phyloP scores from a whole-genome alignment of 345 rosid species.

The Anacardium occidentale region DNA sequence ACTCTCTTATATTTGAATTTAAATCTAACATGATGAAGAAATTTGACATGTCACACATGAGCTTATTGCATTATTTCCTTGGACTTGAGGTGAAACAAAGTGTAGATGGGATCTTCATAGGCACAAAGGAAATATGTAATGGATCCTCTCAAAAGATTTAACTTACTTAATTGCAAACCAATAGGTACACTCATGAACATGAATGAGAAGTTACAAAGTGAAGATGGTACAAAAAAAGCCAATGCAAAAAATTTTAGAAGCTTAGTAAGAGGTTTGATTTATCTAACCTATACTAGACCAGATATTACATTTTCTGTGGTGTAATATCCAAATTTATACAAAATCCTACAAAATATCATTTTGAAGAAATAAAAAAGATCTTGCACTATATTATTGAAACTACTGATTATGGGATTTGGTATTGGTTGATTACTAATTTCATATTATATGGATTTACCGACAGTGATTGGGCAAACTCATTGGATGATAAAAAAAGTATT shows the following conservation, averaged over 20 bases:
- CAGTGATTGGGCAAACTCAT: conserved; percentile 7
- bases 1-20: background rate
- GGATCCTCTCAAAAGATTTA: background rate
- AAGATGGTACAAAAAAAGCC: background rate
- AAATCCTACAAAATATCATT: background rate
- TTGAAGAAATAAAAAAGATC: background rate
- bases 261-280: background rate
- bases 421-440: background rate
- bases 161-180: background rate
- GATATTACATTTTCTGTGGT: conserved; percentile 3
- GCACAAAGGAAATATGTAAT: conserved; percentile 3
- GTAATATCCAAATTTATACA: conserved; percentile 5
- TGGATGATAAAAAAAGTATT: background rate
- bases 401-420: background rate
- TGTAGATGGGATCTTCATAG: conserved; percentile 4
- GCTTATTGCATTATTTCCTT: background rate
- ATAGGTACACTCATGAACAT: background rate
- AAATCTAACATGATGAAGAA: background rate
- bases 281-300: background rate
- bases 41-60: background rate
- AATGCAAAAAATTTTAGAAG: background rate
- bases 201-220: background rate
- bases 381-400: conserved; percentile 2
- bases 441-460: background rate
- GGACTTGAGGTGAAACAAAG: background rate